Evolutionary conservation across 495 filamentous ascomycete genomes (phyloP).

Genomic region (Penicillium pulvis): DNA sequence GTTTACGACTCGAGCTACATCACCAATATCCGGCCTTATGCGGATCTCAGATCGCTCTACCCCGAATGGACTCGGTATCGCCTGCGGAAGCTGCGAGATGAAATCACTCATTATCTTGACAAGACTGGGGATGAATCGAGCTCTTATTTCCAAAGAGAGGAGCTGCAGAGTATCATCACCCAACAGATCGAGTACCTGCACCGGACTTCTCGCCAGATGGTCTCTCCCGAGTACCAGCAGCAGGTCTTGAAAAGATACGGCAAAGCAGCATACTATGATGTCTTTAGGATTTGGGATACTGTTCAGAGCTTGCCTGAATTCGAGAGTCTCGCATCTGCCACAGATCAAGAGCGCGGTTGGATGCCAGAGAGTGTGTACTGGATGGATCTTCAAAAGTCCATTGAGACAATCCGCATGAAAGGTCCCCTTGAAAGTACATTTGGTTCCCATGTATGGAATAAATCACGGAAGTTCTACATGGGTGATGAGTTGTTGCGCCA

Average conservation of each 20-base stretch:
- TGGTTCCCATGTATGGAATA: slow-evolving; percentile 11
- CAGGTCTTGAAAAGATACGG: slow-evolving; percentile 14
- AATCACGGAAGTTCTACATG: slow-evolving; percentile 16
- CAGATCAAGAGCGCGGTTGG: slow-evolving; percentile 16
- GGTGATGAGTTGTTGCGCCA: slow-evolving; percentile 28
- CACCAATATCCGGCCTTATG: slow-evolving; percentile 35
- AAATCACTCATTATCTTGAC: slow-evolving; percentile 16
- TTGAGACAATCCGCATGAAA: slow-evolving; percentile 14
- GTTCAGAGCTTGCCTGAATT: slow-evolving; percentile 19
- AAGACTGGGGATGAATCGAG: slow-evolving; percentile 2
- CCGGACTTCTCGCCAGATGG: slow-evolving; percentile 23
- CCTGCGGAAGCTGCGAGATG: slow-evolving; percentile 20
- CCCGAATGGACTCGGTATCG: slow-evolving; percentile 34
- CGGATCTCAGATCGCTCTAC: slow-evolving; percentile 27
- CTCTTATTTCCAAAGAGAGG: slow-evolving; percentile 2
- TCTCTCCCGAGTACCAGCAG: slow-evolving; percentile 10
- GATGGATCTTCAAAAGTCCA: slow-evolving; percentile 21
- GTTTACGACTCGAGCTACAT: slow-evolving; percentile 34
- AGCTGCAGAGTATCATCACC: slow-evolving; percentile 12
- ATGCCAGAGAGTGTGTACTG: slow-evolving; percentile 16
- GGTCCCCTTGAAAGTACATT: slow-evolving; percentile 13
- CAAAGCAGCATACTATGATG: slow-evolving; percentile 20
- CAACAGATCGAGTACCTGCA: slow-evolving; percentile 21
- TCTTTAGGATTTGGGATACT: slow-evolving; percentile 15
- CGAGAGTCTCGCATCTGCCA: slow-evolving; percentile 13